A percentile compares a stretch with the other conserved stretches of the same genome.
These are phyloP conservation scores for Chrysanthemum lavandulifolium DNA, from an alignment of 129 eudicot species.

Conservation along the genomic window DNA sequence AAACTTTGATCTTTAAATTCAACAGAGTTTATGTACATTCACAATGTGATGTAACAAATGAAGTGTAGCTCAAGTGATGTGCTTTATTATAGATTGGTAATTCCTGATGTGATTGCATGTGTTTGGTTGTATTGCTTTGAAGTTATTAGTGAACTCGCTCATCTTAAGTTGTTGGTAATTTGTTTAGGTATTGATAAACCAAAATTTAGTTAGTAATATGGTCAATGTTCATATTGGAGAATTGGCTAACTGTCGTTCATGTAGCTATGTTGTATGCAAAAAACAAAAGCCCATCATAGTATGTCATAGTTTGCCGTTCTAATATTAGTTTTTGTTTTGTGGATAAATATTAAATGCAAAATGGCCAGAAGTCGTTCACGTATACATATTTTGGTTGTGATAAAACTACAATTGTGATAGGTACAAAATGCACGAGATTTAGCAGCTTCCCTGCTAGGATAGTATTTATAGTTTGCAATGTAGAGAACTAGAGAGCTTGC, in stretches of 20 bases:
- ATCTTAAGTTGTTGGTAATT: neutral
- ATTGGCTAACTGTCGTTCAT: neutral
- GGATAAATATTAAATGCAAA: neutral
- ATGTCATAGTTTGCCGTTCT: neutral
- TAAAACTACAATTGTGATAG: neutral
- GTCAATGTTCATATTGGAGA: neutral
- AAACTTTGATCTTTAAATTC: too few relatives aligned
- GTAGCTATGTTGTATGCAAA: neutral
- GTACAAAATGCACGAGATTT: neutral
- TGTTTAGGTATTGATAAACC: neutral
- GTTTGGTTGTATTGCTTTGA: too few relatives aligned
- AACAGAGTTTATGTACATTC: too few relatives aligned
- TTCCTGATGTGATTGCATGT: too few relatives aligned
- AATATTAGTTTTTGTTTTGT: constrained; percentile 9
- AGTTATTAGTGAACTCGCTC: neutral
- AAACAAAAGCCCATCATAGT: neutral
- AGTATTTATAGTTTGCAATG: too few relatives aligned
- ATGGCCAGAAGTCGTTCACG: neutral
- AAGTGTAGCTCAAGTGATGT: too few relatives aligned
- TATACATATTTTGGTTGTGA: constrained; percentile 4
- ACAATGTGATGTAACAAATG: too few relatives aligned
- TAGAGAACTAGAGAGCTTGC: too few relatives aligned
- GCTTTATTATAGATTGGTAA: too few relatives aligned
- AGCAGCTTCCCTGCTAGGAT: too few relatives aligned
- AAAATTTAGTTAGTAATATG: constrained; percentile 20